phyloP scores from a whole-genome alignment of 2,329 filamentous ascomycete species.

The Reticulascus tulasneorum region DNA sequence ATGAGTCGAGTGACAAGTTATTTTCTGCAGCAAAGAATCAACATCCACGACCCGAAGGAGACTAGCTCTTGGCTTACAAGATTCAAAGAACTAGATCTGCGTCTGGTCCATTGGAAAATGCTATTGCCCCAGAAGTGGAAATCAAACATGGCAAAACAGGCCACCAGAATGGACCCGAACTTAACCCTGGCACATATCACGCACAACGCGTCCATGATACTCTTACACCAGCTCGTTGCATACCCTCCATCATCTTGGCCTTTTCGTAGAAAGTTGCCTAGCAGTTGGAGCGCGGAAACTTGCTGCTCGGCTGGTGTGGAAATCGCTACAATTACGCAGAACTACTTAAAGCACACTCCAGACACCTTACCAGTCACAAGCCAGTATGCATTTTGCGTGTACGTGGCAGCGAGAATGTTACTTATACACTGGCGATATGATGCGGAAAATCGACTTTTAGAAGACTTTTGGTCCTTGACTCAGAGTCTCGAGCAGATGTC shows the following conservation, averaged over 20 bases:
- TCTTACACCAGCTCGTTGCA: constrained; percentile 41
- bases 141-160: constrained; percentile 24
- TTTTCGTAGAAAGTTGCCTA: constrained; percentile 31
- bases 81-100: constrained; percentile 41
- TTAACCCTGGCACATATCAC: constrained; percentile 42
- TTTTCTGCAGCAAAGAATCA: constrained; percentile 36
- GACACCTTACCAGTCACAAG: constrained; percentile 20
- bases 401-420: constrained; percentile 34
- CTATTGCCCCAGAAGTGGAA: constrained; percentile 34
- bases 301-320: constrained; percentile 38
- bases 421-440: constrained; percentile 26
- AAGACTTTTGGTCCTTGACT: constrained; percentile 20
- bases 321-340: constrained; percentile 35
- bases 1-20: constrained; percentile 35
- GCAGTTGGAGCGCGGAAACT: constrained; percentile 37
- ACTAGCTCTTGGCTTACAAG: constrained; percentile 35
- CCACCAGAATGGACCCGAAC: constrained; percentile 40
- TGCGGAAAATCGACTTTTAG: constrained; percentile 12
- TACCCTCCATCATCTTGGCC: constrained; percentile 32
- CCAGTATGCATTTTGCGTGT: constrained; percentile 40
- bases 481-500: constrained; percentile 19
- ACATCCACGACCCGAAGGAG: constrained; percentile 29
- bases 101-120: constrained; percentile 38
- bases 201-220: constrained; percentile 42
- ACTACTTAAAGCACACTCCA: constrained; percentile 33